A percentile compares a stretch with the other conserved stretches of the same genome.
Conservation (phyloP, 2,329 filamentous ascomycete species). For the Drechslera avenae region DNA sequence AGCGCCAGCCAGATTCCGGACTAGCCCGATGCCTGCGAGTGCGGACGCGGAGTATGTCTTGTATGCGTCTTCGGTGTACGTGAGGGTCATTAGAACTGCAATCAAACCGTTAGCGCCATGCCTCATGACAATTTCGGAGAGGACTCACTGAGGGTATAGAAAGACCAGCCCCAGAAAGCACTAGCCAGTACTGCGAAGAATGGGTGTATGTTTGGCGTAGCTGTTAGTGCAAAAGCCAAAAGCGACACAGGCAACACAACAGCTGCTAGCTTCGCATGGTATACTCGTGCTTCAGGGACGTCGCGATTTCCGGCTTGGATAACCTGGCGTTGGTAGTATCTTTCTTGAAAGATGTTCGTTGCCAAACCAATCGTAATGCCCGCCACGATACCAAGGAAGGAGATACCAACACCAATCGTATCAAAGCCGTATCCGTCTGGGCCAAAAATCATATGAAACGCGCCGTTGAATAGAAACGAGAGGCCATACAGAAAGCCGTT, state of each 20-base stretch:
- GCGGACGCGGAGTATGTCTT: slow-evolving; percentile 52
- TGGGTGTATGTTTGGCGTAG: slow-evolving; percentile 30
- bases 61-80: slow-evolving; percentile 57
- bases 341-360: slow-evolving; percentile 54
- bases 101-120: background rate
- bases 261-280: slow-evolving; percentile 49
- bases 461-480: slow-evolving; percentile 57
- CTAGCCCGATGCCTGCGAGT: slow-evolving; percentile 49
- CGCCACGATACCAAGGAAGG: slow-evolving; percentile 48
- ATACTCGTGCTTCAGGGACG: slow-evolving; percentile 52
- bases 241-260: slow-evolving; percentile 45
- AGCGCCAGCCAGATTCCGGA: slow-evolving; percentile 47
- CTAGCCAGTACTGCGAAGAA: slow-evolving; percentile 58
- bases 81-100: slow-evolving; percentile 54
- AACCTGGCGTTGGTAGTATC: slow-evolving; percentile 49
- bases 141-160: slow-evolving; percentile 53
- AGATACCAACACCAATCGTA: slow-evolving; percentile 49
- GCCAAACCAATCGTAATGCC: slow-evolving; percentile 53
- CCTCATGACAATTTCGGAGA: background rate
- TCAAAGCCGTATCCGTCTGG: slow-evolving; percentile 51
- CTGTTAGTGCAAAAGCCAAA: slow-evolving; percentile 47
- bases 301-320: slow-evolving; percentile 38
- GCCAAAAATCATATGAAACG: slow-evolving; percentile 57
- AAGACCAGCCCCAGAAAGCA: slow-evolving; percentile 57
- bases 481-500: slow-evolving; percentile 58